A percentile compares a stretch with the other conserved stretches of the same genome.
Conservation (phyloP, 169 alveolate genomes). For the Plasmodium sp. region DNA sequence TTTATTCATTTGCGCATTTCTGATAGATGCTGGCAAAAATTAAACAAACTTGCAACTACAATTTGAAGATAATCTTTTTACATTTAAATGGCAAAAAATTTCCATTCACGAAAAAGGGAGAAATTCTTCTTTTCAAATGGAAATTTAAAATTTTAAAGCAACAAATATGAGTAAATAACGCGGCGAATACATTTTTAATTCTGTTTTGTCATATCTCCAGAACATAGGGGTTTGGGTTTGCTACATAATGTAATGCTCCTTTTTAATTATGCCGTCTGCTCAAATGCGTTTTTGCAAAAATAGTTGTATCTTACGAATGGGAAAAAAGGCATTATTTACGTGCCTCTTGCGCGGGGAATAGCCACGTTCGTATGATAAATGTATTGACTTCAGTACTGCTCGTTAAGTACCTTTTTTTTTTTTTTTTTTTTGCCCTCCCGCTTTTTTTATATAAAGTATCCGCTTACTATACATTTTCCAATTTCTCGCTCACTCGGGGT, state of each 20-base stretch:
- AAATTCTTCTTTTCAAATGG: background rate
- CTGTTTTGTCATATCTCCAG: background rate
- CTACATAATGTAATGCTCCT: background rate
- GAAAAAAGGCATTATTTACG: background rate
- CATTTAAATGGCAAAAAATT: background rate
- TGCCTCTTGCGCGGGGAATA: background rate
- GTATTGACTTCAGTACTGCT: background rate
- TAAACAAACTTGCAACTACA: background rate
- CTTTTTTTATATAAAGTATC: background rate
- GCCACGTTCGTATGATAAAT: background rate
- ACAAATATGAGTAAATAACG: background rate
- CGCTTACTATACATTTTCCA: background rate
- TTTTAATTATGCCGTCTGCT: background rate
- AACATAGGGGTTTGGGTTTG: background rate
- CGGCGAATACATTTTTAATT: background rate
- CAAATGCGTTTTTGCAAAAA: background rate
- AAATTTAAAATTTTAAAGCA: background rate
- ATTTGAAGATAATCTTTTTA: background rate
- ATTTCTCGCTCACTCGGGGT: background rate
- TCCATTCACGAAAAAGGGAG: background rate
- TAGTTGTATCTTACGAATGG: background rate
- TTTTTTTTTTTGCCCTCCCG: background rate
- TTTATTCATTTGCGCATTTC: background rate
- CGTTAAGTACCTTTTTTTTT: background rate
- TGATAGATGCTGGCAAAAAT: background rate